Conservation (phyloP, 2,329 filamentous ascomycete species). For the Paraconiothyrium brasiliense region DNA sequence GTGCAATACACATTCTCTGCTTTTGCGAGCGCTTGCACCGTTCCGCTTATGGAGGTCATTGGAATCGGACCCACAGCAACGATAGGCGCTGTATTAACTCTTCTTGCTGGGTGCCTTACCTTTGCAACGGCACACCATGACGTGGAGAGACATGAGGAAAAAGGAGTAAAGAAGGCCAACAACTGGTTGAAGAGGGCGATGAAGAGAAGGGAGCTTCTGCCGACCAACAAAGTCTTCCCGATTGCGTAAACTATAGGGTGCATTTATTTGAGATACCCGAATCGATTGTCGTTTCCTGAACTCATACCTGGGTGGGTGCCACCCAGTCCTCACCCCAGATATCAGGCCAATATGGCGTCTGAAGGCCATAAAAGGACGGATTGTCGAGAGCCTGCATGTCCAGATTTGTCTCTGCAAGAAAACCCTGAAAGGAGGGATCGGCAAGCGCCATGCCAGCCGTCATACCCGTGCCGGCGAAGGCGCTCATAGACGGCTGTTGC, state of each 20-base stretch:
- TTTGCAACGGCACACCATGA: slow-evolving; percentile 11
- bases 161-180: background rate
- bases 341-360: slow-evolving; percentile 28
- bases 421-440: slow-evolving; percentile 27
- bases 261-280: background rate
- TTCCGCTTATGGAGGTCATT: slow-evolving; percentile 41
- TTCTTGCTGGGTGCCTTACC: slow-evolving; percentile 22
- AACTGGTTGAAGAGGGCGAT: background rate
- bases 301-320: background rate
- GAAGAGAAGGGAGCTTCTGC: background rate
- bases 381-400: slow-evolving; percentile 25
- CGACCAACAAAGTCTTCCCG: slow-evolving; percentile 2
- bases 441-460: slow-evolving; percentile 31
- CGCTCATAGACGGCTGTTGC: slow-evolving; percentile 5
- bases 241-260: background rate
- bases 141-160: background rate
- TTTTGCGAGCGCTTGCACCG: slow-evolving; percentile 28
- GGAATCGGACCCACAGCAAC: slow-evolving; percentile 34
- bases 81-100: slow-evolving; percentile 23
- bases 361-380: slow-evolving; percentile 21
- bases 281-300: background rate
- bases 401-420: slow-evolving; percentile 27
- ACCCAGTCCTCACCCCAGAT: slow-evolving; percentile 23
- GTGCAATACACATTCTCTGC: slow-evolving; percentile 43
- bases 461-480: slow-evolving; percentile 17